A percentile compares a stretch with the other conserved stretches of the same genome.
These are phyloP conservation scores for Aspergillus candidus DNA, from an alignment of 2,329 filamentous ascomycete species.

Conservation along the genomic window DNA sequence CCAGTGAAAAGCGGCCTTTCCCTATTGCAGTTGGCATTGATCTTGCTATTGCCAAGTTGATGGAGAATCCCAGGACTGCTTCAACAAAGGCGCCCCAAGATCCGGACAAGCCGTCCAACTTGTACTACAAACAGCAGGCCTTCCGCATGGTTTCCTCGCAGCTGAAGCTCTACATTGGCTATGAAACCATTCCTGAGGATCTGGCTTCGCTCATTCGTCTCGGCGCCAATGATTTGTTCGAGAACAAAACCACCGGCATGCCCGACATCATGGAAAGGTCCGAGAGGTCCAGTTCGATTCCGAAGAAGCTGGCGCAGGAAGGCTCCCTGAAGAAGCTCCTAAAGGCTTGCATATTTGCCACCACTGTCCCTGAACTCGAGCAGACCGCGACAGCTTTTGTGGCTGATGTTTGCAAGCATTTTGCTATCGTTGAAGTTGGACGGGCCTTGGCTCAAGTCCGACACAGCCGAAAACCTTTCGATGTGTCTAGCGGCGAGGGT, in stretches of 20 bases:
- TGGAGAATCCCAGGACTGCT: conserved; percentile 64
- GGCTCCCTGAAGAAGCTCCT: conserved; percentile 75
- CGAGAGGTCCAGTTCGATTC: conserved; percentile 73
- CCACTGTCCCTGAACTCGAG: conserved; percentile 74
- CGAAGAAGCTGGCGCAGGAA: conserved; percentile 83
- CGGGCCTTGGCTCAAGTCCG: conserved; percentile 75
- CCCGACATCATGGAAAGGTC: conserved; percentile 64
- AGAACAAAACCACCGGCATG: conserved; percentile 65
- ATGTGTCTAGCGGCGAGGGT: conserved; percentile 80
- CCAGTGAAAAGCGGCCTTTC: conserved; percentile 82
- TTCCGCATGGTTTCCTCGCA: conserved; percentile 82
- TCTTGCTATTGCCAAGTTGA: conserved; percentile 78
- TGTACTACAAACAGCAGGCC: conserved; percentile 89
- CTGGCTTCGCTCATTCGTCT: conserved; percentile 76
- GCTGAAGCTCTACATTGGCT: conserved; percentile 82
- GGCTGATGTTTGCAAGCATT: conserved; percentile 77
- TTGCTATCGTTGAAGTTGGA: conserved; percentile 83
- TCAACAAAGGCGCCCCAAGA: conserved; percentile 42
- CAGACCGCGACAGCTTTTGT: conserved; percentile 70
- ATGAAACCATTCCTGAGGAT: conserved; percentile 83
- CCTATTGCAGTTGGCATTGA: conserved; percentile 82
- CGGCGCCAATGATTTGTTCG: conserved; percentile 78
- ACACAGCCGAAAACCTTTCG: conserved; percentile 70
- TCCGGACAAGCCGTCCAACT: conserved; percentile 48
- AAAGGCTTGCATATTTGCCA: conserved; percentile 80